Base-by-base conservation (phyloP, 2,329 filamentous ascomycete species). In the Cladophialophora exuberans region DNA sequence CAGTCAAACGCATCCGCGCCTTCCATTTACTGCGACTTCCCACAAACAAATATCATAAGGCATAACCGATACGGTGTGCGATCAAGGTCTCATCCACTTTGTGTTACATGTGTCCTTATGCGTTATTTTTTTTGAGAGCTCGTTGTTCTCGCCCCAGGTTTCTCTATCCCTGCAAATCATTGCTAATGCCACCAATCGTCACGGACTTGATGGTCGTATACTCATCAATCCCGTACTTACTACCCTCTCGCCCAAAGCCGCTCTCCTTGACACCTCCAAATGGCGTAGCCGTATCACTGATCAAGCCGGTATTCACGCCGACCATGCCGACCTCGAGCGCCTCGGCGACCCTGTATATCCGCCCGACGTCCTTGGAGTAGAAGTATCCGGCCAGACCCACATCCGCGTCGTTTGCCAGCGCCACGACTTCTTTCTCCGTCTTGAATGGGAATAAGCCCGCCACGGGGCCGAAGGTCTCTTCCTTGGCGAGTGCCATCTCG, bases 401-500 rank as follows among this genome's bases (percentile, higher is more conserved):
- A 48, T 93, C 86, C 1, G 89, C 79, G 36, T 77, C 73, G 72
- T 99, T 99, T 3, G 94, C 93, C 62, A 93, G 75, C 60, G 82
- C 79, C 25, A 97, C 84, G 4, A 96, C 94, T 66, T 97, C 92
- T 49, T 88, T 86, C 74, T 97, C 94, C 0, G 87, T 90, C 42
- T 89, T 83, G 69, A 97, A 99, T 44, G 85, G 82, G 78, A 97
- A 97, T 11, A 97, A 74, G 0, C 89, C 93, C 0, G 92, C 93
- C 0, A 97, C 88, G 2, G 94, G 94, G 0, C 94, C 94, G 69
- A 99, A 99, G 0, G 93, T 99, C 78, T 99, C 94, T 73, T 97
- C 93, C 1, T 78, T 78, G 3, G 89, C 86, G 63, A 97, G 81
- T 56, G 83, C 80, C 94, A 97, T 97, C 36, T 92, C 85, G 54